Evolutionary conservation across 2,329 filamentous ascomycete genomes (phyloP), one percentile per base, ranked within the genome.

Genomic region (Furcasterigmium sp.): DNA sequence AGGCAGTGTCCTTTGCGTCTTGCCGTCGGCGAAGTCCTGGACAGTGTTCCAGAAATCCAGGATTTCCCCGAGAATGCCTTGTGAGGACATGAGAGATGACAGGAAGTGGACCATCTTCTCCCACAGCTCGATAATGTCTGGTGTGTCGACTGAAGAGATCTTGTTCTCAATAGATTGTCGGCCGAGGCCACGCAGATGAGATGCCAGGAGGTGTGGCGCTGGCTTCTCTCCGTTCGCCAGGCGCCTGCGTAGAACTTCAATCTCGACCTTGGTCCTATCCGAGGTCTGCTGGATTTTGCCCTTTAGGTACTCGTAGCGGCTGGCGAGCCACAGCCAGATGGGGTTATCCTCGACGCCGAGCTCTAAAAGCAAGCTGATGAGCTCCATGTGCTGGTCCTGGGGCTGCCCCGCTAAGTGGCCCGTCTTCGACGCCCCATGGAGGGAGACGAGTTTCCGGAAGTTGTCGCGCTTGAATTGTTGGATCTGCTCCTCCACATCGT

Each of bases 291-390:
- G 79, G 42, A 97, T 91, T 59, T 87, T 94, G 51, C 82, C 82
- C 63, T 93, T 96, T 44, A 98, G 73, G 56, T 91, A 84, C 51
- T 95, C 88, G 58, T 91, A 94, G 37, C 88, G 83, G 56, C 89
- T 95, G 43, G 91, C 71, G 20, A 98, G 79, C 91, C 93, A 98
- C 10, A 94, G 78, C 87, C 88, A 95, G 49, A 98, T 95, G 2
- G 93, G 93, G 55, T 95, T 98, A 46, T 97, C 90, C 9, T 95
- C 86, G 3, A 95, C 90, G 7, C 93, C 94, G 17, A 98, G 72
- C 62, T 98, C 91, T n/a, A 98, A 69, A 42, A 98, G 73, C 28
- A 96, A 73, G 18, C 82, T 76, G 43, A 98, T 97, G 38, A 96
- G 73, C 58, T 95, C 89, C 80, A 96, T 89, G 56, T 96, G 86